Percentiles rank a stretch among this genome's conserved stretches.
Evolutionary conservation across 164 flowering plant genomes (phyloP).

Genomic region (Cinnamomum micranthum): DNA sequence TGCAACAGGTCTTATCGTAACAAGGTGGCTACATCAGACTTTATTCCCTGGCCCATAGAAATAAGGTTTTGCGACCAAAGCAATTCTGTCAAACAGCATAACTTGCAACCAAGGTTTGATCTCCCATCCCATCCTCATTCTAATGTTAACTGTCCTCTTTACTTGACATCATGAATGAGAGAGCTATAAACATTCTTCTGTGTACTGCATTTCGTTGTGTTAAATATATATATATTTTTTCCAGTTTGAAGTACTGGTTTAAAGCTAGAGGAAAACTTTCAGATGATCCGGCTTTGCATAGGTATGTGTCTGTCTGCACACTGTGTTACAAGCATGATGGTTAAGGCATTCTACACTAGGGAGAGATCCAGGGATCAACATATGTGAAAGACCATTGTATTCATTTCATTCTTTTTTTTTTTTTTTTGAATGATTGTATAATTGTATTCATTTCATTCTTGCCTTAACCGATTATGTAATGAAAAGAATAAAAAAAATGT

Average conservation of each 20-base stretch:
- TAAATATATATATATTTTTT: conserved; percentile 15
- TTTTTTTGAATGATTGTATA: too few relatives aligned
- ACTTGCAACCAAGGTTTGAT: conserved; percentile 70
- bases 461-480: too few relatives aligned
- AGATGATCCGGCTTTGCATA: conserved; percentile 92
- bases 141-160: background rate
- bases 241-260: conserved; percentile 85
- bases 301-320: conserved; percentile 36
- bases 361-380: too few relatives aligned
- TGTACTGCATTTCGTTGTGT: conserved; percentile 3
- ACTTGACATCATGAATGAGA: background rate
- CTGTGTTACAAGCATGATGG: background rate
- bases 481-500: too few relatives aligned
- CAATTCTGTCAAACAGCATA: conserved; percentile 50
- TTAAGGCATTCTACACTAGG: too few relatives aligned
- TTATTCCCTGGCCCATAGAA: conserved; percentile 86
- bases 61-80: conserved; percentile 81
- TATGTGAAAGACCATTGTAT: too few relatives aligned
- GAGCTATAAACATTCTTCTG: background rate
- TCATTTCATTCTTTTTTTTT: too few relatives aligned
- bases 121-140: conserved; percentile 2
- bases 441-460: too few relatives aligned
- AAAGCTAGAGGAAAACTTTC: conserved; percentile 85
- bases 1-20: conserved; percentile 71
- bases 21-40: conserved; percentile 54